phyloP scores from a whole-genome alignment of 2,329 filamentous ascomycete species.

The Sporothrix euskadiensis region DNA sequence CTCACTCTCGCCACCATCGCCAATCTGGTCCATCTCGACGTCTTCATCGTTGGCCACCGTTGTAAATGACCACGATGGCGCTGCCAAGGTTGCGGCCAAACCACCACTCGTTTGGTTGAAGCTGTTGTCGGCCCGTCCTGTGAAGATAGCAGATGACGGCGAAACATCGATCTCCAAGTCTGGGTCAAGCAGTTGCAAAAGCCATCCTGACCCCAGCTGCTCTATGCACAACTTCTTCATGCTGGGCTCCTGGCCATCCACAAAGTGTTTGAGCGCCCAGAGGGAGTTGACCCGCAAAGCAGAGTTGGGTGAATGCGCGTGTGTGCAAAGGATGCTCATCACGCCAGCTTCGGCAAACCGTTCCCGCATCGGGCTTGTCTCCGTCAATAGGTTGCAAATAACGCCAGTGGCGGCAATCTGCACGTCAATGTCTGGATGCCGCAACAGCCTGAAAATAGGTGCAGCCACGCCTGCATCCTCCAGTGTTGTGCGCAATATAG shows the following conservation, averaged over 20 bases:
- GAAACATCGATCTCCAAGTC: constrained; percentile 56
- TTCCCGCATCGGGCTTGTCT: constrained; percentile 90
- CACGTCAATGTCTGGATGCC: constrained; percentile 72
- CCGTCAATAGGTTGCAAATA: constrained; percentile 80
- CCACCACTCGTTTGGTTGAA: constrained; percentile 25
- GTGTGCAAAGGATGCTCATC: constrained; percentile 74
- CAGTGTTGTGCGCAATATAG: constrained; percentile 78
- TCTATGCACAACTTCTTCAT: constrained; percentile 77
- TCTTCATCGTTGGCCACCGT: constrained; percentile 54
- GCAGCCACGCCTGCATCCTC: constrained; percentile 81
- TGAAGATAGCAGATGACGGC: constrained; percentile 42
- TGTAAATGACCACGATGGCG: constrained; percentile 36
- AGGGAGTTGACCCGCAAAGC: constrained; percentile 79
- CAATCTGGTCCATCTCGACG: constrained; percentile 54
- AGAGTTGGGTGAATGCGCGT: constrained; percentile 79
- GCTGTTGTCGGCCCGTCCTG: constrained; percentile 20
- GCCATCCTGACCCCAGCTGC: constrained; percentile 74
- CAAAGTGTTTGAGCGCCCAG: constrained; percentile 91
- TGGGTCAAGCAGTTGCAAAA: constrained; percentile 73
- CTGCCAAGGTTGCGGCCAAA: constrained; percentile 32
- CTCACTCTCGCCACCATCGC: constrained; percentile 31
- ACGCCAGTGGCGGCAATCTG: constrained; percentile 83
- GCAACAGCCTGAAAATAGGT: constrained; percentile 74
- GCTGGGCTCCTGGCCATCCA: constrained; percentile 68
- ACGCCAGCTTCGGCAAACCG: constrained; percentile 72